phyloP scores from a whole-genome alignment of 805 yeast species.

The Pichia eremophila region DNA sequence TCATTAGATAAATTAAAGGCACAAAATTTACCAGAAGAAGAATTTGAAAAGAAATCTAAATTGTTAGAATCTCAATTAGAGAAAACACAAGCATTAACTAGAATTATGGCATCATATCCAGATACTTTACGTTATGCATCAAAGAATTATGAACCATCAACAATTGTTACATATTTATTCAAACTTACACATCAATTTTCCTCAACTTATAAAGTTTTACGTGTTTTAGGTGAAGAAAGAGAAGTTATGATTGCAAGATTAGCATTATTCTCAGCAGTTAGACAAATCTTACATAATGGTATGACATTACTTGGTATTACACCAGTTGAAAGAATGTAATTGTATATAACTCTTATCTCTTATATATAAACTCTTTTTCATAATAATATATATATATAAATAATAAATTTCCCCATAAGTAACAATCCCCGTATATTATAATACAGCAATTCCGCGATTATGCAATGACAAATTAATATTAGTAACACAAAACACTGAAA shows the following conservation, averaged over 20 bases:
- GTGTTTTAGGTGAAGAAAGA: constrained; percentile 94
- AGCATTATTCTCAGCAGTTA: constrained; percentile 83
- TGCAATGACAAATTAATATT: too few relatives aligned
- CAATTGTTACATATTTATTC: constrained; percentile 89
- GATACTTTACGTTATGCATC: constrained; percentile 77
- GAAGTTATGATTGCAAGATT: constrained; percentile 84
- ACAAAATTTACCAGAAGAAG: constrained; percentile 20
- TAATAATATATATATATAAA: too few relatives aligned
- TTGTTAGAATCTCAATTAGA: constrained; percentile 20
- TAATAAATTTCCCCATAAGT: too few relatives aligned
- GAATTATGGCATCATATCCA: constrained; percentile 83
- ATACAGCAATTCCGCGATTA: too few relatives aligned
- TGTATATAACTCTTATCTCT: too few relatives aligned
- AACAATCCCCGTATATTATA: too few relatives aligned
- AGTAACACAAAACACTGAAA: too few relatives aligned
- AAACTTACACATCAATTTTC: constrained; percentile 88
- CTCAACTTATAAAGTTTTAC: constrained; percentile 87
- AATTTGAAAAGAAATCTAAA: constrained; percentile 24
- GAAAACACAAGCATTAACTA: constrained; percentile 46
- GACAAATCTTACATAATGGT: constrained; percentile 85
- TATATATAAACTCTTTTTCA: too few relatives aligned
- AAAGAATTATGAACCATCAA: constrained; percentile 84
- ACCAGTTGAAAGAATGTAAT: constrained; percentile 99
- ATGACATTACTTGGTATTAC: constrained; percentile 84
- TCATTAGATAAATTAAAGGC: constrained; percentile 19